A percentile compares a stretch with the other conserved stretches of the same genome.
phyloP scores from a whole-genome alignment of 768 basidiomycete species.

The Suillus alpinus region DNA sequence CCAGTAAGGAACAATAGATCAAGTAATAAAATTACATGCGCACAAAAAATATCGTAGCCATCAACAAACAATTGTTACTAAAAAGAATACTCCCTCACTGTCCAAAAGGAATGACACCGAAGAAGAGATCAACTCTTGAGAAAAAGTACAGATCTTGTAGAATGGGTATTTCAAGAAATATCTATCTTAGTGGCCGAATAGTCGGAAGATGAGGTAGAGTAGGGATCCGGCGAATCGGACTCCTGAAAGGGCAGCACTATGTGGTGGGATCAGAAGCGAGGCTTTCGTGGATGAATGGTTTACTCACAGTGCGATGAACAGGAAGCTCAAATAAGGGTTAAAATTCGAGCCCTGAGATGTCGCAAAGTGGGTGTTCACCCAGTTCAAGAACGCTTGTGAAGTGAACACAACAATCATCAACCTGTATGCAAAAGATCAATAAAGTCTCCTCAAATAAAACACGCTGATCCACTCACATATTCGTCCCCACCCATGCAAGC shows the following conservation, averaged over 20 bases:
- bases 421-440: constrained; percentile 32
- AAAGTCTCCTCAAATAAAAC: constrained; percentile 3
- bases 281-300: not conserved
- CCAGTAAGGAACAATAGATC: not conserved
- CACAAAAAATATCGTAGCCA: not conserved
- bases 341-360: constrained; percentile 53
- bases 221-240: constrained; percentile 79
- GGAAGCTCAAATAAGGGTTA: constrained; percentile 86
- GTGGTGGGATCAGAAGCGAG: constrained; percentile 5
- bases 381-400: constrained; percentile 70
- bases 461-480: constrained; percentile 56
- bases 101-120: not conserved
- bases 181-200: constrained; percentile 44
- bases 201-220: constrained; percentile 74
- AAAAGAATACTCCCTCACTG: not conserved
- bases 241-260: constrained; percentile 79
- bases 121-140: not conserved
- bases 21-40: not conserved
- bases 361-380: constrained; percentile 61
- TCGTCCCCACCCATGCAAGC: constrained; percentile 78
- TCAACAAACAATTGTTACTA: not conserved
- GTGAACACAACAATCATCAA: constrained; percentile 74
- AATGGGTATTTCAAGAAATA: not conserved
- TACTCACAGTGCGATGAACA: constrained; percentile 64
- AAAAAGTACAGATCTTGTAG: not conserved